Percentiles rank a stretch among this genome's conserved stretches.
Conservation (phyloP, 140 eudicot species). For the Bidens hawaiensis region DNA sequence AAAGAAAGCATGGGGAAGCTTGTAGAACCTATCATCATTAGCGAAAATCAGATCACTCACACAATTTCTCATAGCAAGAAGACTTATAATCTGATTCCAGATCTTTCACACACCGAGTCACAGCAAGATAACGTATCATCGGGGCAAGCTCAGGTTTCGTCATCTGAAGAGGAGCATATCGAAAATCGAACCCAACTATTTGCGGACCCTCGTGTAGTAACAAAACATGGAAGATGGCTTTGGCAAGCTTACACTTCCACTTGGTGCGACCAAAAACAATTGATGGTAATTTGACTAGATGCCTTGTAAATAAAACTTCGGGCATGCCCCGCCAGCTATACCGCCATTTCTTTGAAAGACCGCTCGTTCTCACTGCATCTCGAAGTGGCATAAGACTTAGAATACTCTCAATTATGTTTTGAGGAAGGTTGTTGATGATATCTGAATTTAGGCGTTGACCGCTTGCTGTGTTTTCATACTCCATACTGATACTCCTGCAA, state of each 20-base stretch:
- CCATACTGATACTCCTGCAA: no score
- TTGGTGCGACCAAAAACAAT: no score
- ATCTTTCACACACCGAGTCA: no score
- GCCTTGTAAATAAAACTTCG: background rate
- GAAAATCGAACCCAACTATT: background rate
- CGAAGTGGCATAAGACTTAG: constrained; percentile 26
- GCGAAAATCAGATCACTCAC: constrained; percentile 10
- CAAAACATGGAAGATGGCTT: constrained; percentile 26
- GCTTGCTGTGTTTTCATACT: background rate
- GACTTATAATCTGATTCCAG: constrained; percentile 14
- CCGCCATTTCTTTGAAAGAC: constrained; percentile 31
- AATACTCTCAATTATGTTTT: background rate
- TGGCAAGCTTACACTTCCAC: constrained; percentile 16
- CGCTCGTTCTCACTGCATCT: constrained; percentile 30
- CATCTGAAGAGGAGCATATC: constrained; percentile 1
- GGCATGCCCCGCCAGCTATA: background rate
- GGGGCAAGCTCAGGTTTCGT: no score
- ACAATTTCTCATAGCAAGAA: constrained; percentile 12
- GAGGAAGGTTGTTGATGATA: background rate
- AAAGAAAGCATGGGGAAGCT: no score
- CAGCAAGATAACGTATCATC: no score
- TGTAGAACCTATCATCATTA: no score
- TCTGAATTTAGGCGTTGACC: background rate
- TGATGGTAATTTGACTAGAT: background rate
- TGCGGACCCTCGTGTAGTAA: constrained; percentile 23